A percentile compares a stretch with the other conserved stretches of the same genome.
phyloP scores from a whole-genome alignment of 129 eudicot species.

The Artemisia annua region DNA sequence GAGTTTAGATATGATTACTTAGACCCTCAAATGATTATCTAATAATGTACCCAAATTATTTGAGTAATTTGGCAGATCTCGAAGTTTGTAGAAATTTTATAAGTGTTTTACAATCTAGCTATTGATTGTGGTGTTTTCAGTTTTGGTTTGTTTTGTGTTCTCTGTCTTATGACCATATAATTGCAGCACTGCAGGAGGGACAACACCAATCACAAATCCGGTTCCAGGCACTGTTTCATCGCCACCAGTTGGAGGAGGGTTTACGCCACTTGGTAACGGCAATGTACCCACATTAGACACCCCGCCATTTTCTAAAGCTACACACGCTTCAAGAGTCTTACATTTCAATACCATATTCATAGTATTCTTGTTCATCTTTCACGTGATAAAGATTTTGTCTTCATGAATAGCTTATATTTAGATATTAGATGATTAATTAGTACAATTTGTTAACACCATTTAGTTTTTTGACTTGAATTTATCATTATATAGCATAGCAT shows the following conservation, averaged over 20 bases:
- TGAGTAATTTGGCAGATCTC: neutral
- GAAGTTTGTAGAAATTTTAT: neutral
- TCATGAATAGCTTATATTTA: slow-evolving; percentile 15
- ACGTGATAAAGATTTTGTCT: slow-evolving; percentile 23
- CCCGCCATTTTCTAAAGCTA: slow-evolving; percentile 38
- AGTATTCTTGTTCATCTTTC: slow-evolving; percentile 29
- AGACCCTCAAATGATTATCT: too few relatives aligned
- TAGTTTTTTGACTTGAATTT: neutral
- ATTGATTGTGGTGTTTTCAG: neutral
- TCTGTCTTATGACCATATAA: neutral
- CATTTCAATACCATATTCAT: slow-evolving; percentile 20
- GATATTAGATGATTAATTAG: slow-evolving; percentile 39
- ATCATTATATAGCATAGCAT: neutral
- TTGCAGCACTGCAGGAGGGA: slow-evolving; percentile 69
- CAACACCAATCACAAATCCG: slow-evolving; percentile 36
- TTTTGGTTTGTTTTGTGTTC: neutral
- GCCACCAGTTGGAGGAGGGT: slow-evolving; percentile 42
- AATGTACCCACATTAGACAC: slow-evolving; percentile 38
- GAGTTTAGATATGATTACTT: too few relatives aligned
- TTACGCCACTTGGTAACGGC: slow-evolving; percentile 35
- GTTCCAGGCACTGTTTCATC: slow-evolving; percentile 28
- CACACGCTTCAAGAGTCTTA: slow-evolving; percentile 14
- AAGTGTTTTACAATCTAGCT: too few relatives aligned
- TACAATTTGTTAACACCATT: slow-evolving; percentile 35
- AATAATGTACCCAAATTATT: too few relatives aligned